phyloP scores from a whole-genome alignment of 345 rosid genomes.

The Passiflora organensis region DNA sequence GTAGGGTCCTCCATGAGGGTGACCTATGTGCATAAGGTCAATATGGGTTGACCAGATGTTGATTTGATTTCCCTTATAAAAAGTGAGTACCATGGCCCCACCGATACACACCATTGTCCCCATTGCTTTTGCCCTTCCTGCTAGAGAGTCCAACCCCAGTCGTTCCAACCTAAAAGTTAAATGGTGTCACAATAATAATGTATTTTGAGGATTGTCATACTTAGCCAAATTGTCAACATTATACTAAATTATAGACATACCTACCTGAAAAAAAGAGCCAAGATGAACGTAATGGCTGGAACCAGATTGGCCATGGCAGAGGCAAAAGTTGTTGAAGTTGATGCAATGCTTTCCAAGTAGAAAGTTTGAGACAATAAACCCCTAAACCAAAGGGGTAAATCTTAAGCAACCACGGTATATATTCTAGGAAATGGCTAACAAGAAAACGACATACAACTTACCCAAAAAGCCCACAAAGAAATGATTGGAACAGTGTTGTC shows the following conservation, averaged over 20 bases:
- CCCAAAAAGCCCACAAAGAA: neutral
- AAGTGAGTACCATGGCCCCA: slow-evolving; percentile 10
- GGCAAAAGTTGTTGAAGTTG: neutral
- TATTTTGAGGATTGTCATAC: too few species aligned
- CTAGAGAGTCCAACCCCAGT: neutral
- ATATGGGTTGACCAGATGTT: slow-evolving; percentile 2
- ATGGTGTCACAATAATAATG: too few species aligned
- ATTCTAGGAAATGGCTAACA: too few species aligned
- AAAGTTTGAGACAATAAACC: neutral
- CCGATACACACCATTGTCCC: slow-evolving; percentile 15
- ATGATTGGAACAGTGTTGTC: neutral
- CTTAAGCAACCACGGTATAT: too few species aligned
- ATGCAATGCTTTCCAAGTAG: neutral
- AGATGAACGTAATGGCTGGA: neutral
- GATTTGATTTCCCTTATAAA: slow-evolving; percentile 3
- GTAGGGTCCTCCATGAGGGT: neutral
- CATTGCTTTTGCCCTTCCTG: slow-evolving; percentile 7
- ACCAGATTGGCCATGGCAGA: neutral
- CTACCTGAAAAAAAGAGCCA: neutral
- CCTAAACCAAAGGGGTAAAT: neutral
- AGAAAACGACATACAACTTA: neutral
- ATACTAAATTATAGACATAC: too few species aligned
- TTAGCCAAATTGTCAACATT: too few species aligned
- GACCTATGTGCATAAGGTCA: slow-evolving; percentile 1
- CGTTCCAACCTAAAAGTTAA: slow-evolving; percentile 10